Evolutionary conservation across 768 basidiomycete species (phyloP).

Genomic region (Pleurotus djamor): DNA sequence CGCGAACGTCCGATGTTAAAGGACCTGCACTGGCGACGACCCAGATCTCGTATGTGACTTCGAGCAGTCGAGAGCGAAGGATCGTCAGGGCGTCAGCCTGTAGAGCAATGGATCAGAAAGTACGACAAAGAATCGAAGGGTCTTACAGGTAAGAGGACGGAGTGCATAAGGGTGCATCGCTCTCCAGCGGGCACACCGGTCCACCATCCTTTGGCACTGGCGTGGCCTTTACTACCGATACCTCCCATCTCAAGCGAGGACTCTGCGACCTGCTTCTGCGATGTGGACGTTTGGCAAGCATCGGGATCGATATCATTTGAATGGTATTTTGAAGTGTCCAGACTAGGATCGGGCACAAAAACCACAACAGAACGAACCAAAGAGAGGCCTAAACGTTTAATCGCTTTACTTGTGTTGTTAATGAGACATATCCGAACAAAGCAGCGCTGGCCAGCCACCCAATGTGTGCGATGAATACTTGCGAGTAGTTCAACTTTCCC

Average conservation of each 20-base stretch:
- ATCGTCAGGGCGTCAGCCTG: conserved; percentile 74
- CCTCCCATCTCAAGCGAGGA: conserved; percentile 66
- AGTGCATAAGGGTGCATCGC: conserved; percentile 62
- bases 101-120: not conserved
- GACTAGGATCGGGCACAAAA: conserved; percentile 52
- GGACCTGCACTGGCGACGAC: conserved; percentile 61
- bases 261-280: conserved; percentile 62
- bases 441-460: conserved; percentile 83
- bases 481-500: conserved; percentile 67
- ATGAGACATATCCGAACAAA: conserved; percentile 60
- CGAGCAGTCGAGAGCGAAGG: conserved; percentile 64
- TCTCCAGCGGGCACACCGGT: conserved; percentile 69
- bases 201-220: conserved; percentile 91
- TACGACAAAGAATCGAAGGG: not conserved
- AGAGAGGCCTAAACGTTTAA: conserved; percentile 63
- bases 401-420: conserved; percentile 66
- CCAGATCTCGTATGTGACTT: conserved; percentile 72
- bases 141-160: conserved; percentile 73
- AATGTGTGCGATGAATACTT: conserved; percentile 65
- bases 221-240: conserved; percentile 60
- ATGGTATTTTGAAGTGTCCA: conserved; percentile 22
- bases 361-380: conserved; percentile 65
- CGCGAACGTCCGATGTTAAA: conserved; percentile 60
- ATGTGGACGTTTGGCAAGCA: conserved; percentile 62
- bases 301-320: conserved; percentile 41